Percentiles rank a stretch among this genome's conserved stretches.
Conservation (phyloP, 192 early-diverging fungal species). For the Coemansia sp. region DNA sequence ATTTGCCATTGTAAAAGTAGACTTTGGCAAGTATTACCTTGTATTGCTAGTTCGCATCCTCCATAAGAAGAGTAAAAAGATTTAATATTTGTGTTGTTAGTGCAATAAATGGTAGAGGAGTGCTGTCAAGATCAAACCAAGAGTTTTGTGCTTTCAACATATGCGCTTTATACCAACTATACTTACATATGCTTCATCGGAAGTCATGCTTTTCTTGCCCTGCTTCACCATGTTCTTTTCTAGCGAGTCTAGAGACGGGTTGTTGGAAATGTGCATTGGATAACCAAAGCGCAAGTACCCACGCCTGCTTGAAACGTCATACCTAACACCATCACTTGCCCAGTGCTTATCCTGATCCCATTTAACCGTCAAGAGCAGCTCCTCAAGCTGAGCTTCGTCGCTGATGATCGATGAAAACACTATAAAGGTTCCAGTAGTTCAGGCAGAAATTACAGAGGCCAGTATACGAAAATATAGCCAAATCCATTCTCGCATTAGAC, state of each 20-base stretch:
- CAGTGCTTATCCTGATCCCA: constrained; percentile 48
- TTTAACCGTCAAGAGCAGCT: constrained; percentile 27
- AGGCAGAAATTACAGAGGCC: no score
- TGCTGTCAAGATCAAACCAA: background rate
- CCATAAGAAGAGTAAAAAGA: background rate
- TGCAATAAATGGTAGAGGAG: background rate
- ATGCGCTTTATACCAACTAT: background rate
- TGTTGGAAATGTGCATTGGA: constrained; percentile 40
- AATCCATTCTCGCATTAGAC: background rate
- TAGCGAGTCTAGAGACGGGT: constrained; percentile 19
- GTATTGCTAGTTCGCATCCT: constrained; percentile 18
- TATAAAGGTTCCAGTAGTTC: constrained; percentile 7
- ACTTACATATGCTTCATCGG: constrained; percentile 32
- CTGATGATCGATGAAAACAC: constrained; percentile 37
- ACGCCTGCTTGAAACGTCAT: background rate
- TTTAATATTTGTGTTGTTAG: background rate
- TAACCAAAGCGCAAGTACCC: constrained; percentile 16
- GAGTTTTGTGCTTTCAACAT: no score
- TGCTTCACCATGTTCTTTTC: constrained; percentile 26
- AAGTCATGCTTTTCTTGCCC: constrained; percentile 27
- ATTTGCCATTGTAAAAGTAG: constrained; percentile 58
- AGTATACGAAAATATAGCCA: no score
- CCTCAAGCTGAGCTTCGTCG: constrained; percentile 49
- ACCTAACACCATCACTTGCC: constrained; percentile 26
- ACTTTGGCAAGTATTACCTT: constrained; percentile 61